Conservation (phyloP, 148 eudicot species). For the Silene conica region DNA sequence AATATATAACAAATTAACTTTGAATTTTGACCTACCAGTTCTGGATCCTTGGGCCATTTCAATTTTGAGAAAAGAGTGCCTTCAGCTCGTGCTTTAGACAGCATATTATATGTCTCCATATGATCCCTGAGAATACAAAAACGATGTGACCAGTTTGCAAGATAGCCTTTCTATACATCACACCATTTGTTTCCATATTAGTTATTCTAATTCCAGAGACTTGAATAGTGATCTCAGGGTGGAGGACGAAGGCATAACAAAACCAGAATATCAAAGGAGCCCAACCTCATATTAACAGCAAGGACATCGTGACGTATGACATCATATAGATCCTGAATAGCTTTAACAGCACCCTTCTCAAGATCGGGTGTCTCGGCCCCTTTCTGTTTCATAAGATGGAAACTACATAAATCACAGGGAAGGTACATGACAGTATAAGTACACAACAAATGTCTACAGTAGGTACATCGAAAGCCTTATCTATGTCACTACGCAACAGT, state of each 20-base stretch:
- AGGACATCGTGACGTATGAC: conserved; percentile 70
- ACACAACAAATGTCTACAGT: not conserved
- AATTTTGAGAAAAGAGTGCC: conserved; percentile 76
- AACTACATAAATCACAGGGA: conserved; percentile 15
- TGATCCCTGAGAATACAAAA: conserved; percentile 44
- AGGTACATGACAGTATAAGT: not conserved
- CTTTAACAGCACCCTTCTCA: conserved; percentile 83
- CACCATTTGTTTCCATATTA: not conserved
- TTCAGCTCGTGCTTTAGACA: conserved; percentile 73
- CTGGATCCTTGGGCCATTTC: conserved; percentile 84
- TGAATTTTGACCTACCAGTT: conserved; percentile 45
- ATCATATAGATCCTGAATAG: conserved; percentile 94
- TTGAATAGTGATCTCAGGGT: not conserved
- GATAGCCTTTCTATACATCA: not conserved
- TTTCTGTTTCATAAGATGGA: conserved; percentile 43
- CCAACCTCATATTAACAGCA: conserved; percentile 73
- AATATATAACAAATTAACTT: not conserved
- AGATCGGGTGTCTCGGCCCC: conserved; percentile 62
- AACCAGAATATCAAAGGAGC: not conserved
- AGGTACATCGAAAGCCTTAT: not conserved
- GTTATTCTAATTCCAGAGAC: not conserved
- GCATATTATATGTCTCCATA: conserved; percentile 62
- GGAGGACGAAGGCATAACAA: not conserved
- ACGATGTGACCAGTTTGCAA: not conserved
- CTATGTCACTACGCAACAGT: not conserved